Evolutionary conservation across 352 stramenopile species (phyloP).

Genomic region (Globisporangium recalcitrans): DNA sequence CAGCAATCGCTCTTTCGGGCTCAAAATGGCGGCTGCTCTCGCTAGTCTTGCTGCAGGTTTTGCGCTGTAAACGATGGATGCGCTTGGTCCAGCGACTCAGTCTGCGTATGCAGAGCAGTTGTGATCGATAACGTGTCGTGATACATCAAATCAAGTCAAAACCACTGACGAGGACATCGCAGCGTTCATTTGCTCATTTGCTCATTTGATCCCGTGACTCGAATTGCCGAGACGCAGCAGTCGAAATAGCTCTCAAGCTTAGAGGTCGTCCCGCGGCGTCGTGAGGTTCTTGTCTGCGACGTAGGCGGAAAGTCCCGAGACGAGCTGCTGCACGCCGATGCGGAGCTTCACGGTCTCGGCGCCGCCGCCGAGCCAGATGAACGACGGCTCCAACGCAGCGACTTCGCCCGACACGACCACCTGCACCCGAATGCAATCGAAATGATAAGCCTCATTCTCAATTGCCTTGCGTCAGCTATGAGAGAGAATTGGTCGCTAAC

Average conservation of each 20-base stretch:
- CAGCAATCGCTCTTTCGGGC: not conserved
- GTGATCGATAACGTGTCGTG: constrained; percentile 1
- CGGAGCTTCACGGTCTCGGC: constrained; percentile 75
- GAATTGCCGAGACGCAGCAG: not conserved
- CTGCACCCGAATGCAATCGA: constrained; percentile 26
- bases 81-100: not conserved
- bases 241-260: not conserved
- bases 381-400: constrained; percentile 40
- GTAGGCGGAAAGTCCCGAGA: constrained; percentile 41
- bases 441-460: not conserved
- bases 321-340: constrained; percentile 60
- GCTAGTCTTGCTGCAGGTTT: not conserved
- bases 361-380: constrained; percentile 79
- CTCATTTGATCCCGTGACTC: not conserved
- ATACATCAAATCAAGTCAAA: not conserved
- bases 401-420: constrained; percentile 65
- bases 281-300: constrained; percentile 57
- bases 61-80: not conserved
- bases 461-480: not conserved
- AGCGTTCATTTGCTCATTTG: not conserved
- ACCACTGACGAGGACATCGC: not conserved
- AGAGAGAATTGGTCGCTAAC: not conserved
- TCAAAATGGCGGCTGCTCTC: not conserved
- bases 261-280: constrained; percentile 28
- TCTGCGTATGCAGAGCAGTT: not conserved